Evolutionary conservation across 805 yeast genomes (phyloP).

Genomic region (Saturnispora besseyi): DNA sequence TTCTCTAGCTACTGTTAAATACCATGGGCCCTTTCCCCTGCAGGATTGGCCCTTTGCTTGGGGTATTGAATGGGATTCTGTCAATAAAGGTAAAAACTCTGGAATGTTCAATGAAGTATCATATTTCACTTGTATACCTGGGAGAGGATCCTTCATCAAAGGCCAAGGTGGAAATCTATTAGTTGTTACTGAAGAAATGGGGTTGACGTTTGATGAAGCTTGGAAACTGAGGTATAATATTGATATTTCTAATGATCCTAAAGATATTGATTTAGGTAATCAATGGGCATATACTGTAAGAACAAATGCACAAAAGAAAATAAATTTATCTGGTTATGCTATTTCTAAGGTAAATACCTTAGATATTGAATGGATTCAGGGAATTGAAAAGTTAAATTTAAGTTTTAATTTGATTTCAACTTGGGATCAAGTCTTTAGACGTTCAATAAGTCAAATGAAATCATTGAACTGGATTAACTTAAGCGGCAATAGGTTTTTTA

Average conservation of each 20-base stretch:
- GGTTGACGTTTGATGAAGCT: constrained; percentile 43
- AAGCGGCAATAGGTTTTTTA: constrained; percentile 43
- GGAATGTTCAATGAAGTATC: constrained; percentile 47
- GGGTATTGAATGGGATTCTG: constrained; percentile 7
- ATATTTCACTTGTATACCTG: constrained; percentile 43
- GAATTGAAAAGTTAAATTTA: constrained; percentile 9
- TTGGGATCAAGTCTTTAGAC: not conserved
- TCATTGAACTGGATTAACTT: constrained; percentile 30
- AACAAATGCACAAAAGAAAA: constrained; percentile 7
- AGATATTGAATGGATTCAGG: constrained; percentile 28
- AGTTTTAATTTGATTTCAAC: not conserved
- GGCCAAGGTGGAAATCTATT: constrained; percentile 20
- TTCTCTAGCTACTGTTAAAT: not conserved
- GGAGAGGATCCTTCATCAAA: constrained; percentile 60
- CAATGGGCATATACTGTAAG: not conserved
- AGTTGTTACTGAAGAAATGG: constrained; percentile 14
- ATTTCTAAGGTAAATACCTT: constrained; percentile 32
- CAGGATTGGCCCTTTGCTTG: not conserved
- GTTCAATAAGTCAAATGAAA: constrained; percentile 36
- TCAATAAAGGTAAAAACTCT: constrained; percentile 50
- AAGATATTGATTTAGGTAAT: constrained; percentile 13
- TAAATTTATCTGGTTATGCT: constrained; percentile 21
- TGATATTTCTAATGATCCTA: not conserved
- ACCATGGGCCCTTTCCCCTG: not conserved
- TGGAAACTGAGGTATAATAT: constrained; percentile 1